phyloP scores from a whole-genome alignment of 108 stramenopile species.

The Skeletonema marinoi region DNA sequence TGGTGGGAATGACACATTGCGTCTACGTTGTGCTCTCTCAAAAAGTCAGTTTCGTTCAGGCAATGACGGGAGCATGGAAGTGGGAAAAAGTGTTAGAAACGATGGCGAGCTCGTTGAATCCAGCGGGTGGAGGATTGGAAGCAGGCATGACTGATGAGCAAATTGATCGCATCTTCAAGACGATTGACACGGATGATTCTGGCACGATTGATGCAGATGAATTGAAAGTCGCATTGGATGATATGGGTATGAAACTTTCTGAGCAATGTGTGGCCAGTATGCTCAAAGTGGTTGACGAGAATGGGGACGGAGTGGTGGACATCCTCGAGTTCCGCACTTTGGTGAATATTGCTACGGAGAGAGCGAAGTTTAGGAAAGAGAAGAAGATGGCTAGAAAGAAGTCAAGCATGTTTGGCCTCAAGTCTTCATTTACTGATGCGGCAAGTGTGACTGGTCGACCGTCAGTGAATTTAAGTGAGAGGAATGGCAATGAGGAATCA shows the following conservation, averaged over 20 bases:
- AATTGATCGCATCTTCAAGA: conserved; percentile 25
- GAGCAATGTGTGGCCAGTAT: conserved; percentile 7
- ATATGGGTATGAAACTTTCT: conserved; percentile 29
- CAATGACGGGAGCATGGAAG: conserved; percentile 45
- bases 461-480: neutral
- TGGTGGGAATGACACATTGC: conserved; percentile 20
- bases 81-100: conserved; percentile 36
- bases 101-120: conserved; percentile 8
- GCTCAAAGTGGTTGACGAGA: conserved; percentile 26
- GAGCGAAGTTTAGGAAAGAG: neutral
- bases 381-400: neutral
- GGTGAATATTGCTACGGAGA: neutral
- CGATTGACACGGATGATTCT: conserved; percentile 36
- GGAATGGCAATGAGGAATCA: neutral
- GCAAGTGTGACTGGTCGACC: neutral
- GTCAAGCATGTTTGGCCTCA: neutral
- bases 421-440: neutral
- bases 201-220: conserved; percentile 45
- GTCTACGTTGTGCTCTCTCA: neutral
- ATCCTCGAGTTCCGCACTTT: conserved; percentile 26
- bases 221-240: conserved; percentile 25
- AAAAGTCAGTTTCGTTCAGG: conserved; percentile 31
- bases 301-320: conserved; percentile 35
- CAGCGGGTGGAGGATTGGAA: conserved; percentile 5
- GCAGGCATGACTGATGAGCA: conserved; percentile 14